Base-by-base conservation (phyloP, 208 protist genomes). In the Plasmodiophora brassicae region DNA sequence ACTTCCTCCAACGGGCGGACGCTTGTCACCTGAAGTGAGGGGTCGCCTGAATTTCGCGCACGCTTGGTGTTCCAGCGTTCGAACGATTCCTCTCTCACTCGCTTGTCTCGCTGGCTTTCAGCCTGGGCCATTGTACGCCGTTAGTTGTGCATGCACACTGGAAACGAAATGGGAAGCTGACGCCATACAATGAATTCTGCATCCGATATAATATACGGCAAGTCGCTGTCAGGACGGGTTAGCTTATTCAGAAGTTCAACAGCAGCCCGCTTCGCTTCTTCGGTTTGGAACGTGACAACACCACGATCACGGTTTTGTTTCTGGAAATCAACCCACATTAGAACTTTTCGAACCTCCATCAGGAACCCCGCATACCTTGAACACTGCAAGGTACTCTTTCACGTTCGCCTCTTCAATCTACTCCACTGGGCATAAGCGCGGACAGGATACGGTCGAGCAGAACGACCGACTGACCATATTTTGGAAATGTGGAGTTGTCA, bases 401-500 rank as follows among this genome's bases (percentile, higher is more conserved):
- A 78, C 65, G 5, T 78, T 78, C 32, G 65, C 65, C 5, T 78
- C 65, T 78, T 78, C 65, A 57, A 57, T 25, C 50, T 57, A n/a
- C n/a, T n/a, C n/a, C n/a, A n/a, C n/a, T n/a, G n/a, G n/a, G n/a
- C n/a, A n/a, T n/a, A n/a, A n/a, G n/a, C n/a, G n/a, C n/a, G n/a
- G n/a, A n/a, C n/a, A n/a, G n/a, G n/a, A n/a, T n/a, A n/a, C n/a
- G n/a, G n/a, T n/a, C n/a, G n/a, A n/a, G n/a, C n/a, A n/a, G n/a
- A n/a, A n/a, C n/a, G n/a, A n/a, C n/a, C n/a, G n/a, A n/a, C n/a
- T n/a, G n/a, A n/a, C n/a, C n/a, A n/a, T n/a, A n/a, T n/a, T n/a
- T n/a, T n/a, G n/a, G n/a, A n/a, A n/a, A n/a, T n/a, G n/a, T n/a
- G n/a, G n/a, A n/a, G n/a, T n/a, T n/a, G n/a, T n/a, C n/a, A n/a